phyloP scores from a whole-genome alignment of 1,139 yeast species.

The Meyerozyma smithsonii region DNA sequence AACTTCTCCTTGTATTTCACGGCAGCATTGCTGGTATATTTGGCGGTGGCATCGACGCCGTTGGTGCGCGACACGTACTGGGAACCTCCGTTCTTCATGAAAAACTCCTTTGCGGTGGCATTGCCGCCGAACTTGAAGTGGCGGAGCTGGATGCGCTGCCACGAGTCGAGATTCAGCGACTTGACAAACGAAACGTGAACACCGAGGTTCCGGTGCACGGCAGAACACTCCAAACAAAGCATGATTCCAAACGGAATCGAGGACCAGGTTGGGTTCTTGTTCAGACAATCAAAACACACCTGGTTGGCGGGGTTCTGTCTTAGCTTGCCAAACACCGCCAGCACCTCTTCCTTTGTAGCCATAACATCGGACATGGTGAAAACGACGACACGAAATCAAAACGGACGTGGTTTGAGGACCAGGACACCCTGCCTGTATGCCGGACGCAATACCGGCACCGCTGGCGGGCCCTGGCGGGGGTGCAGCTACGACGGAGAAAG shows the following conservation, averaged over 20 bases:
- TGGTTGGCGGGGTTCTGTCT: conserved; percentile 70
- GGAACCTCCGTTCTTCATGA: conserved; percentile 79
- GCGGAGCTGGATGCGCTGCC: conserved; percentile 86
- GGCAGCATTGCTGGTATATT: conserved; percentile 80
- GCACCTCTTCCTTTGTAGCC: conserved; percentile 62
- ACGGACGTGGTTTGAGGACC: not conserved
- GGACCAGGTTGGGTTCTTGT: conserved; percentile 50
- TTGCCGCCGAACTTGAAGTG: conserved; percentile 94
- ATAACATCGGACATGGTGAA: conserved; percentile 43
- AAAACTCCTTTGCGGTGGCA: conserved; percentile 76
- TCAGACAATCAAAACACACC: conserved; percentile 65
- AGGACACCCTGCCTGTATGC: not conserved
- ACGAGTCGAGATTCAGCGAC: conserved; percentile 82
- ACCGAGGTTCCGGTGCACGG: conserved; percentile 47
- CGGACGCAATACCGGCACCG: not conserved
- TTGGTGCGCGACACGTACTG: conserved; percentile 45
- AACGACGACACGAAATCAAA: conserved; percentile 1
- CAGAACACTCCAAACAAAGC: conserved; percentile 46
- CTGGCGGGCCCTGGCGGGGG: too few species aligned
- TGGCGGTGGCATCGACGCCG: conserved; percentile 62
- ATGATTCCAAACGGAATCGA: conserved; percentile 47
- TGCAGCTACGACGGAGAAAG: too few species aligned
- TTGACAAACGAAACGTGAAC: conserved; percentile 62
- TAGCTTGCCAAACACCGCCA: conserved; percentile 52
- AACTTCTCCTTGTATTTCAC: conserved; percentile 73